A percentile compares a stretch with the other conserved stretches of the same genome.
Evolutionary conservation across 139 green algal genomes (phyloP).

Genomic region (Picochlorum sp.): DNA sequence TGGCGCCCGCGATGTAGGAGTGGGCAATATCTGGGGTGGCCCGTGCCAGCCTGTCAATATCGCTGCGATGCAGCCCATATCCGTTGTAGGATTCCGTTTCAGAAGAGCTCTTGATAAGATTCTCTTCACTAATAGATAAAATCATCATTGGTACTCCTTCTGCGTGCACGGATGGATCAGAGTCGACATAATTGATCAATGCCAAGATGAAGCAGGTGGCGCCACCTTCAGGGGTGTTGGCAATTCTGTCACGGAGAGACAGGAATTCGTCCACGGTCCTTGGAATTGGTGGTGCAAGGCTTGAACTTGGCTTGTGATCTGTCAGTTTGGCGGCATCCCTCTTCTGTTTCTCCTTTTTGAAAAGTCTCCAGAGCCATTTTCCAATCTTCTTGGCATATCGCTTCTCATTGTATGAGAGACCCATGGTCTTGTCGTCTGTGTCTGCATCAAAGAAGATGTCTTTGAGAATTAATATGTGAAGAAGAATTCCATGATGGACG

Average conservation of each 20-base stretch:
- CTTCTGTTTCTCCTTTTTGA: no score
- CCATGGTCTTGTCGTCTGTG: no score
- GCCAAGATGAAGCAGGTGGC: conserved; percentile 1
- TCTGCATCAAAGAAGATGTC: no score
- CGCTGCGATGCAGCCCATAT: not conserved
- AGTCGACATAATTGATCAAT: not conserved
- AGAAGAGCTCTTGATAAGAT: not conserved
- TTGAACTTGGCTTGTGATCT: not conserved
- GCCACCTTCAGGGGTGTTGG: not conserved
- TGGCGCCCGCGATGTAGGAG: not conserved
- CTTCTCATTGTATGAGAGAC: no score
- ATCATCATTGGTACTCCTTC: not conserved
- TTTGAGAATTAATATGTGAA: no score
- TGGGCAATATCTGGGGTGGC: not conserved
- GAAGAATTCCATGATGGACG: no score
- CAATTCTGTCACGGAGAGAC: not conserved
- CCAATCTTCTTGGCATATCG: no score
- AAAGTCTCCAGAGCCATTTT: no score
- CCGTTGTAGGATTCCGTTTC: not conserved
- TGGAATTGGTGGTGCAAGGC: not conserved
- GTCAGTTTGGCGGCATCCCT: no score
- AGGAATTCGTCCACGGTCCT: conserved; percentile 1
- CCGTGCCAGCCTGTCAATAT: not conserved
- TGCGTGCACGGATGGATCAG: not conserved
- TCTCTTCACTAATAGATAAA: not conserved